Evolutionary conservation across 257 asterid species (phyloP).

Genomic region (Pogostemon cablin): DNA sequence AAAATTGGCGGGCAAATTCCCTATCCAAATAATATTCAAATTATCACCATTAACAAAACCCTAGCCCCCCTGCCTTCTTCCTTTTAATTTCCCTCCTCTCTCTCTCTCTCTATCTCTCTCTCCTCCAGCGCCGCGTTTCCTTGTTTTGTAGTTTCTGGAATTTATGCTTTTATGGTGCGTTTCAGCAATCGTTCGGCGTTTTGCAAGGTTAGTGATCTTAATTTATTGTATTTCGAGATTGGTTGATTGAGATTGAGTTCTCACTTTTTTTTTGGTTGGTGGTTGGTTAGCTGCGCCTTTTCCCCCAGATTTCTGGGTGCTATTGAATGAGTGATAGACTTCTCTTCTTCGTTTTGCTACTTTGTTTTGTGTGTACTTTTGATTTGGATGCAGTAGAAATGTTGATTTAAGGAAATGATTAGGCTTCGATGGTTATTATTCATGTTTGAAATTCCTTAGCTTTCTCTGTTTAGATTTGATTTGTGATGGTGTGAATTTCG

Average conservation of each 20-base stretch:
- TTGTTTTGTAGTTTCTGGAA: too few species aligned
- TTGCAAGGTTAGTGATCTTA: conserved; percentile 29
- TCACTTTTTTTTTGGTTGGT: background rate
- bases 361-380: background rate
- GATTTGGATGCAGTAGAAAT: background rate
- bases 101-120: background rate
- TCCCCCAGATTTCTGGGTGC: background rate
- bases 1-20: conserved; percentile 75
- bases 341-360: background rate
- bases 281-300: conserved; percentile 25
- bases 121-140: background rate
- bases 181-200: conserved; percentile 17
- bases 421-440: conserved; percentile 7
- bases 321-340: background rate
- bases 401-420: background rate
- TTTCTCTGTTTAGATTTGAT: background rate
- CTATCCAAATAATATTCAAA: conserved; percentile 49
- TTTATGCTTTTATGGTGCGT: conserved; percentile 5
- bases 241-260: background rate
- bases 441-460: background rate
- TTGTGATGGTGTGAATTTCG: conserved; percentile 13
- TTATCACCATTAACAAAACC: conserved; percentile 41
- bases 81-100: conserved; percentile 31
- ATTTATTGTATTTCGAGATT: conserved; percentile 18
- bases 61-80: conserved; percentile 42